Evolutionary conservation across 163 green algal genomes (phyloP), one percentile per base, ranked within the genome.

Genomic region (Scenedesmus sp.): DNA sequence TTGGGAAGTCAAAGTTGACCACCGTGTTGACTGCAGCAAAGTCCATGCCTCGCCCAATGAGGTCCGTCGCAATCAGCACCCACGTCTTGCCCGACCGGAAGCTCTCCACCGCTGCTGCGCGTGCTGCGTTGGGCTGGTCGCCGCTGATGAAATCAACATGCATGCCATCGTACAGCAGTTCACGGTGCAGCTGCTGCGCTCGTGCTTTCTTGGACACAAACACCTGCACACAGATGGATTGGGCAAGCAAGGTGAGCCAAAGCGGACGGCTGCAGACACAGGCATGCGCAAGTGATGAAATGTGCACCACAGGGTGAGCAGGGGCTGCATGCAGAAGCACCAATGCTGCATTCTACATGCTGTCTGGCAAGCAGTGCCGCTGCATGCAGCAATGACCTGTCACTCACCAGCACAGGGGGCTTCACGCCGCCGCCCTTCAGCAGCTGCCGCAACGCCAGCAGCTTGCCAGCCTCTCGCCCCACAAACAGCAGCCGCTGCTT

Each of bases 1-100:
- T 72, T 0, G 98, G 98, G 90, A 98, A 99, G 95, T 99, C 98
- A 84, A 98, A 99, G 91, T 99, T 99, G 87, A 99, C 93, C 15
- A 99, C 98, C 0, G 96, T 98, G 85, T 97, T 96, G 13, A 99
- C 96, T 13, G 95, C 97, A 24, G 97, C 91, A 92, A 99, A 99
- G 94, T 99, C 98, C 95, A 99, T 99, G 37, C 98, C 98, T 30
- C 97, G 92, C 2, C 94, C 97, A n/a, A 99, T 94, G 3, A 99
- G 90, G 95, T 99, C 98, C 1, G 98, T 99, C 61, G 97, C 94
- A 26, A 99, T 96, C 26, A 99, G 95, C 83, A 99, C 92, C 97
- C 98, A 99, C 7, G 95, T 97, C 26, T 91, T 89, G 26, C 98
- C 97, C 3, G 92, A 40, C 33, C 97, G 93, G 93, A 99, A 99